Evolutionary conservation across 2,329 filamentous ascomycete genomes (phyloP).

Genomic region (Colletotrichum falcatum): DNA sequence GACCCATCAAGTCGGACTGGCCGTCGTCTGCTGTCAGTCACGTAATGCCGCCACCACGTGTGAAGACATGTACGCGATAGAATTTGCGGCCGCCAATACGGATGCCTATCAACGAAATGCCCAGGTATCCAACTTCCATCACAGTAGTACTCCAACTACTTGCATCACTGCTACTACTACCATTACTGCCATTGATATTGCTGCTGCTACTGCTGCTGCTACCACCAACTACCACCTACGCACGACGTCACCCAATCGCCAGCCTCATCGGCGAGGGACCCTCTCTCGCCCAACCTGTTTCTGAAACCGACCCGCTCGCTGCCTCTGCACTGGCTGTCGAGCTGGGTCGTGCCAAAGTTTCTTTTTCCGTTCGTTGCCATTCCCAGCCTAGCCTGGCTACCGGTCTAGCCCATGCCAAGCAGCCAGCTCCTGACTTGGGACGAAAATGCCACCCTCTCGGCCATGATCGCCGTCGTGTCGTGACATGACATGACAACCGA

Average conservation of each 20-base stretch:
- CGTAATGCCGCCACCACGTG: background rate
- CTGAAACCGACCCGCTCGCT: constrained; percentile 35
- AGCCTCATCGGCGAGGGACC: constrained; percentile 24
- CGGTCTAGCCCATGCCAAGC: background rate
- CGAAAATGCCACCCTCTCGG: constrained; percentile 4
- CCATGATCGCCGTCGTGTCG: constrained; percentile 33
- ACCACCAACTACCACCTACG: background rate
- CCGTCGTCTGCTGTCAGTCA: too few relatives aligned
- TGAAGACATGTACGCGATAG: background rate
- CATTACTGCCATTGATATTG: background rate
- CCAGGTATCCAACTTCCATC: background rate
- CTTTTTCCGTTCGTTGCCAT: constrained; percentile 1
- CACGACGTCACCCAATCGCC: background rate
- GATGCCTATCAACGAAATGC: too few relatives aligned
- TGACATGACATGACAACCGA: constrained; percentile 32
- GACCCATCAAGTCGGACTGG: background rate
- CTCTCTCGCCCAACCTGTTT: constrained; percentile 30
- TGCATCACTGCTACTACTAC: background rate
- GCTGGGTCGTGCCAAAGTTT: constrained; percentile 18
- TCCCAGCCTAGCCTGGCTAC: background rate
- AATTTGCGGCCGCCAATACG: too few relatives aligned
- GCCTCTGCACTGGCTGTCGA: constrained; percentile 10
- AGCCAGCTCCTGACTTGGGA: constrained; percentile 21
- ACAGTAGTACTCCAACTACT: background rate
- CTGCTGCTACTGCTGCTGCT: background rate